These are phyloP conservation scores for Conringia planisiliqua DNA, from an alignment of 345 rosid species.

Conservation along the genomic window DNA sequence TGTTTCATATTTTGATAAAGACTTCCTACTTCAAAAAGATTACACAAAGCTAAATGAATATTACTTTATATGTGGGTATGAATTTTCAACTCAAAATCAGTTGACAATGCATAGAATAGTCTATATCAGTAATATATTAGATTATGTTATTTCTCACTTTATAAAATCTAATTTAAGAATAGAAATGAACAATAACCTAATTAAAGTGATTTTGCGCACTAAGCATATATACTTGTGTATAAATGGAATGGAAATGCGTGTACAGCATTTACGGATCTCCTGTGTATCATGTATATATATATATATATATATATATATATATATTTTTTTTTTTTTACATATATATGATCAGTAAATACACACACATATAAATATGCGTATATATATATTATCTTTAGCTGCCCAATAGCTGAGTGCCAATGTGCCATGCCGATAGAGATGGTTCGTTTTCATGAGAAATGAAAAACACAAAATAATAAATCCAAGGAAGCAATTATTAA, in stretches of 20 bases:
- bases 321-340: too few species aligned
- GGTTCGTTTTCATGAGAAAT: not conserved
- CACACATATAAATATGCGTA: not conserved
- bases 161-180: not conserved
- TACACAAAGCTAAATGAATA: not conserved
- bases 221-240: not conserved
- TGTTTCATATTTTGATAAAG: not conserved
- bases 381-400: not conserved
- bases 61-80: not conserved
- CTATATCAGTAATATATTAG: not conserved
- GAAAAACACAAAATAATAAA: conserved; percentile 3
- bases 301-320: too few species aligned
- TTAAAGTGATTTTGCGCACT: conserved; percentile 8
- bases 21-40: not conserved
- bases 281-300: not conserved
- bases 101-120: not conserved
- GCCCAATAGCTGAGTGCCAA: conserved; percentile 20
- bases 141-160: not conserved
- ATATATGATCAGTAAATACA: too few species aligned
- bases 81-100: not conserved
- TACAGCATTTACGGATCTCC: conserved; percentile 3
- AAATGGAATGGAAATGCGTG: conserved; percentile 1
- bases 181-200: not conserved
- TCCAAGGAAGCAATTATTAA: conserved; percentile 14
- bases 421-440: conserved; percentile 30